phyloP scores from a whole-genome alignment of 2,329 filamentous ascomycete species.

The Aspergillus latus region DNA sequence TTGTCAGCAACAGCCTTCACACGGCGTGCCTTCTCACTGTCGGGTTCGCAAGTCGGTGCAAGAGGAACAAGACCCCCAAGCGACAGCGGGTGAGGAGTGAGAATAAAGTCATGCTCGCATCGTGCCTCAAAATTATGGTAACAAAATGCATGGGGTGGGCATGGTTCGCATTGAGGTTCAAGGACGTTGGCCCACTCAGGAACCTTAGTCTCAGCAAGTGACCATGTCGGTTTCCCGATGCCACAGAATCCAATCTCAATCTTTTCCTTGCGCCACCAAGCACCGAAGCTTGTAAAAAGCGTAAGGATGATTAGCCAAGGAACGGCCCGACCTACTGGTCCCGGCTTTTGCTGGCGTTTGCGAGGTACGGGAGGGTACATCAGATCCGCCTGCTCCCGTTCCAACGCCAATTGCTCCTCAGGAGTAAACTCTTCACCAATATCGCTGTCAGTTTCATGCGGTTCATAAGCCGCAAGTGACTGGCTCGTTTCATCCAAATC shows the following conservation, averaged over 20 bases:
- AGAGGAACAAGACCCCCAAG: conserved; percentile 78
- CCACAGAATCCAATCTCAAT: conserved; percentile 94
- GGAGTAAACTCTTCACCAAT: conserved; percentile 91
- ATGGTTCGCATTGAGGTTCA: conserved; percentile 82
- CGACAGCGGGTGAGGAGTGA: conserved; percentile 79
- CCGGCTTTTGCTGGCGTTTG: conserved; percentile 36
- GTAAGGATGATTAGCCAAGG: conserved; percentile 70
- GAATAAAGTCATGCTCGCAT: conserved; percentile 84
- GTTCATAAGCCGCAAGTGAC: conserved; percentile 46
- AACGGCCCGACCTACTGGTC: conserved; percentile 58
- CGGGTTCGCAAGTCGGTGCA: conserved; percentile 88
- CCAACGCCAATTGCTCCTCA: conserved; percentile 79
- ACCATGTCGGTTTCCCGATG: conserved; percentile 65
- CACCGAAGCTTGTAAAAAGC: conserved; percentile 68
- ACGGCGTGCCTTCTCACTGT: conserved; percentile 84
- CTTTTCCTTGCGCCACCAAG: conserved; percentile 93
- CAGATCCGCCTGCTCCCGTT: conserved; percentile 62
- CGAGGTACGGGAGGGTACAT: conserved; percentile 29
- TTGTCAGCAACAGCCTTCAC: conserved; percentile 86
- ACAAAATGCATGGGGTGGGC: conserved; percentile 87
- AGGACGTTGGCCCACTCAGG: conserved; percentile 71
- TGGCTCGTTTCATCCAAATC: conserved; percentile 56
- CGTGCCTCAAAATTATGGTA: conserved; percentile 72
- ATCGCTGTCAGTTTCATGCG: conserved; percentile 55
- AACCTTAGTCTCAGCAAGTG: conserved; percentile 61